Evolutionary conservation across 371 early-diverging fungal genomes (phyloP), one percentile per base, ranked within the genome.

Genomic region (Polyrhizophydium stewartii): DNA sequence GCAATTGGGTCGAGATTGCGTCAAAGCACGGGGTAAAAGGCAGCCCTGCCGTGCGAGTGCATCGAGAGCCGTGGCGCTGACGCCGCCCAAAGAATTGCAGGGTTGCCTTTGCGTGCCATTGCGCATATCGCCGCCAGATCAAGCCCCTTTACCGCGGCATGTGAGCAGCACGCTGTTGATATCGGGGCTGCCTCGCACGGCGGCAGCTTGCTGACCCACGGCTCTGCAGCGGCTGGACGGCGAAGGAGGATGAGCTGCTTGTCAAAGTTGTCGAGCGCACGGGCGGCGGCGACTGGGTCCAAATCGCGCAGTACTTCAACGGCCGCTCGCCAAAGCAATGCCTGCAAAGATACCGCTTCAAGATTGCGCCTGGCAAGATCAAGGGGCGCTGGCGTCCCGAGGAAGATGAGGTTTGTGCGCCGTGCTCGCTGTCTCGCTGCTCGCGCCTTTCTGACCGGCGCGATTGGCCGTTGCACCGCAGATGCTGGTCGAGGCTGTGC

Each of bases 321-420:
- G 79, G 82, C 45, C 82, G 92, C 32, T 81, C 87, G 5, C 86
- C 88, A 6, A 84, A 85, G 59, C 94, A 95, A 70, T 94, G 94
- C 63, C 74, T 90, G 43, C 87, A 89, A 47, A 84, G 92, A 37
- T 96, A 91, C 90, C 72, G 74, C 41, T 89, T 91, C 64, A 82
- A 83, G 1, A 57, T 92, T 21, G 81, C 86, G 62, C 93, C 94
- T 0, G 82, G 82, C 0, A 90, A 91, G 32, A 78, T 84, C 24
- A 82, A 87, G 0, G 86, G 87, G 9, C 75, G 85, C 28, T 96
- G 93, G 92, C 76, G 74, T 24, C 37, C 56, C 9, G 86, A 88
- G 47, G 95, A 94, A 66, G 92, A 94, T 63, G 72, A 75, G 1
- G 81, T 75, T 45, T 7, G n/a, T n/a, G n/a, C n/a, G n/a, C n/a